These are phyloP conservation scores for Fusarium burgessii DNA, from an alignment of 2,329 filamentous ascomycete genomes.

Conservation along the genomic window DNA sequence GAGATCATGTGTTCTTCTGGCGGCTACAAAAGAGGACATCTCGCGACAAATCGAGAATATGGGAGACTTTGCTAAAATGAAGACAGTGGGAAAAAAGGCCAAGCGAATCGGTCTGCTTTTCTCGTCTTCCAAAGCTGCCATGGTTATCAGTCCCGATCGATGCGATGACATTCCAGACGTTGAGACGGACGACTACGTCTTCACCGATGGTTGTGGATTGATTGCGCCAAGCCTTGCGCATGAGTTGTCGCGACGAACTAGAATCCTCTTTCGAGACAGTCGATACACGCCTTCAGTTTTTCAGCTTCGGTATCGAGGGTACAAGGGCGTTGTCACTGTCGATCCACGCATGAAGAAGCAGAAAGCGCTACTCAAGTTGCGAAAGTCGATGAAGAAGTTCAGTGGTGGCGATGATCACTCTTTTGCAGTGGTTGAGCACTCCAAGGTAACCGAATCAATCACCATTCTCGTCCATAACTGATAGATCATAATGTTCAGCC, in stretches of 20 bases:
- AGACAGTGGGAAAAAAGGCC: slow-evolving; percentile 3
- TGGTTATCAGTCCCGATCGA: not conserved
- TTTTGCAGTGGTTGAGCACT: slow-evolving; percentile 3
- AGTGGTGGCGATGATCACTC: not conserved
- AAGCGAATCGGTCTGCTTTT: not conserved
- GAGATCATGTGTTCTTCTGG: slow-evolving; percentile 5
- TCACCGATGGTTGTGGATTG: slow-evolving; percentile 6
- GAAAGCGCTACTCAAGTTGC: not conserved
- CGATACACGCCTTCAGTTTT: slow-evolving; percentile 9
- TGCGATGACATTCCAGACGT: slow-evolving; percentile 1
- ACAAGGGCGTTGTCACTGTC: not conserved
- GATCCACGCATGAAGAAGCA: slow-evolving; percentile 5
- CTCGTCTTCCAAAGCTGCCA: not conserved
- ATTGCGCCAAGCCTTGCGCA: not conserved
- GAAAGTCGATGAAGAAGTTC: slow-evolving; percentile 20
- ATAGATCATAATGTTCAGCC: not conserved
- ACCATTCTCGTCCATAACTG: fast-evolving
- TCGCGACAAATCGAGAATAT: not conserved
- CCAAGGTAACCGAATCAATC: not conserved
- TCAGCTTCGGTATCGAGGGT: slow-evolving; percentile 3
- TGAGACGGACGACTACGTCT: not conserved
- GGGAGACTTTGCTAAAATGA: slow-evolving; percentile 4
- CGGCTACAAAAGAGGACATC: not conserved
- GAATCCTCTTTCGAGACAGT: not conserved
- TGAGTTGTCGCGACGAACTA: not conserved